These are phyloP conservation scores for Fusarium sp. DNA, from an alignment of 2,329 filamentous ascomycete genomes.

Conservation along the genomic window DNA sequence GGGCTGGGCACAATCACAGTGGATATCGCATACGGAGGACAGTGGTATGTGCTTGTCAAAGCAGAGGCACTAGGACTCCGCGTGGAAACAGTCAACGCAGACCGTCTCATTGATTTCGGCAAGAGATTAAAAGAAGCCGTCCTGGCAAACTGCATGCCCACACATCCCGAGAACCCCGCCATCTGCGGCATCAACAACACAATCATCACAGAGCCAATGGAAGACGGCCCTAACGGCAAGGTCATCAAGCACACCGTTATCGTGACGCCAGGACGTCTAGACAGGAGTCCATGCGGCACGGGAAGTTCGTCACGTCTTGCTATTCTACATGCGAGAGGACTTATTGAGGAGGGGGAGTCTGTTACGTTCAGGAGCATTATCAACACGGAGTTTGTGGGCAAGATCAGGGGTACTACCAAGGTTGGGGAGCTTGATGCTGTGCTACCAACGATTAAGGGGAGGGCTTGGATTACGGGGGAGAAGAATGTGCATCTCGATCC, in stretches of 20 bases:
- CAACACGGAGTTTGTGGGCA: conserved; percentile 25
- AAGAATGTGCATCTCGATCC: conserved; percentile 29
- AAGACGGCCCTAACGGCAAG: conserved; percentile 15
- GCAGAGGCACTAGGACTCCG: conserved; percentile 17
- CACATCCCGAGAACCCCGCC: conserved; percentile 57
- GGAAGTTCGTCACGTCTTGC: conserved; percentile 19
- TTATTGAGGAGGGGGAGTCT: conserved; percentile 14
- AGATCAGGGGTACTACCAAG: conserved; percentile 1
- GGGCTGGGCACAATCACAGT: neutral
- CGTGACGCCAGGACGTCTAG: conserved; percentile 11
- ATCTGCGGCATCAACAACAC: conserved; percentile 59
- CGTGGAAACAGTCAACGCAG: conserved; percentile 26
- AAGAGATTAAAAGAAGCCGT: conserved; percentile 59
- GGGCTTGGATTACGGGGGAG: conserved; percentile 27
- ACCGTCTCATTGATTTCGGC: conserved; percentile 46
- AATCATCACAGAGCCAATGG: conserved; percentile 51
- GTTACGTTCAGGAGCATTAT: conserved; percentile 24
- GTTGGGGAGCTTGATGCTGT: conserved; percentile 21
- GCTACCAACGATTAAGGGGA: conserved; percentile 8
- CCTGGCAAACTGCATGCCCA: conserved; percentile 51
- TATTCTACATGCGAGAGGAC: neutral
- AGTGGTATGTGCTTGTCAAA: conserved; percentile 28
- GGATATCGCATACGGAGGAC: conserved; percentile 22
- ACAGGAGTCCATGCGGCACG: conserved; percentile 22
- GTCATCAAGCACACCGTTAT: conserved; percentile 18